Percentiles rank a stretch among this genome's conserved stretches.
phyloP scores from a whole-genome alignment of 2,329 filamentous ascomycete species.

The Ploettnerulaceae sp. region DNA sequence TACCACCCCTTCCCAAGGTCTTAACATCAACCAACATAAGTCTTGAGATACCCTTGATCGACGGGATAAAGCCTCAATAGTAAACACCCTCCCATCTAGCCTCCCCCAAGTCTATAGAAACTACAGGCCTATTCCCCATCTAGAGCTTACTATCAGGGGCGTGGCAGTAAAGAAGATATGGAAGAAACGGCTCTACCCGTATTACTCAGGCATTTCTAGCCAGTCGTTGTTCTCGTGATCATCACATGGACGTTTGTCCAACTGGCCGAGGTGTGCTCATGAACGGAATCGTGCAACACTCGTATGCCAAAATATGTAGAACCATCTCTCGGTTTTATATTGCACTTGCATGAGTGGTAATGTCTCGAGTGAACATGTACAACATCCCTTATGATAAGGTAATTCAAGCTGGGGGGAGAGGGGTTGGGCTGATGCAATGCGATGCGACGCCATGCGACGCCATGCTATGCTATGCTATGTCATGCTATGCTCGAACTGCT shows the following conservation, averaged over 20 bases:
- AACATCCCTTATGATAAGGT: conserved; percentile 14
- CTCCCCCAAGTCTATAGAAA: no score
- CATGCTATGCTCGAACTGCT: conserved; percentile 1
- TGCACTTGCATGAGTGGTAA: conserved; percentile 21
- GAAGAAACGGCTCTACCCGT: conserved; percentile 26
- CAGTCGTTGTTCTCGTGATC: conserved; percentile 27
- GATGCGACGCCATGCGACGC: no score
- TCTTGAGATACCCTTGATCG: no score
- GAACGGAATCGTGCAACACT: conserved; percentile 26
- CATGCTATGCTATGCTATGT: no score
- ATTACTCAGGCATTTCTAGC: conserved; percentile 17
- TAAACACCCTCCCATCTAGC: no score
- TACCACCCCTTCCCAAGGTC: no score
- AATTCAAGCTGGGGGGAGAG: conserved; percentile 3
- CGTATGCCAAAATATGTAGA: conserved; percentile 28
- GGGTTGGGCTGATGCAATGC: conserved; percentile 3
- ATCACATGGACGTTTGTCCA: conserved; percentile 23
- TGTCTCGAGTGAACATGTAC: conserved; percentile 22
- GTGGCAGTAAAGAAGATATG: conserved; percentile 2
- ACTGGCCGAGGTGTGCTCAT: conserved; percentile 3
- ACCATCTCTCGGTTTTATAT: conserved; percentile 20
- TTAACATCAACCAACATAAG: no score
- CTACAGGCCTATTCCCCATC: no score
- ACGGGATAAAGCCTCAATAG: no score
- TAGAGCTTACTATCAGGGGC: conserved; percentile 12